These are phyloP conservation scores for Penicillium sp. DNA, from an alignment of 2,329 filamentous ascomycete species.

Conservation along the genomic window DNA sequence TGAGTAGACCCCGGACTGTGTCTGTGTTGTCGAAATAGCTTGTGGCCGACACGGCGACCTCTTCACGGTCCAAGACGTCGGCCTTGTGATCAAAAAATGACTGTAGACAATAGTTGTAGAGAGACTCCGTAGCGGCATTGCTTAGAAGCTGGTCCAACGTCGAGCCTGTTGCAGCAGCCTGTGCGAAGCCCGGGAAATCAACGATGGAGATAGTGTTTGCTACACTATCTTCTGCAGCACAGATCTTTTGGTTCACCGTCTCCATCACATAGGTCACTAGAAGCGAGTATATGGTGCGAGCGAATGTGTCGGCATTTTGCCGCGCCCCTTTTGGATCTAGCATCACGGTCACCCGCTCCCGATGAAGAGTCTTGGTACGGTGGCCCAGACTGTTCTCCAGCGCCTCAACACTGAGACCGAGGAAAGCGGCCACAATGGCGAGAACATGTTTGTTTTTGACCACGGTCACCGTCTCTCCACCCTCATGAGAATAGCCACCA, in stretches of 20 bases:
- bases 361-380: constrained; percentile 93
- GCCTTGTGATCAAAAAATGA: constrained; percentile 95
- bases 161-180: constrained; percentile 75
- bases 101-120: constrained; percentile 90
- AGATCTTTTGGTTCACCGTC: constrained; percentile 81
- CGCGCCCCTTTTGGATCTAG: constrained; percentile 85
- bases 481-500: constrained; percentile 92
- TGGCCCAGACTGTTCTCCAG: constrained; percentile 86
- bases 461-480: constrained; percentile 73
- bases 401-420: constrained; percentile 74
- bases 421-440: constrained; percentile 81
- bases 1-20: constrained; percentile 83
- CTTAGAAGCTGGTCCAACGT: constrained; percentile 86
- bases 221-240: constrained; percentile 78
- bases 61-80: constrained; percentile 87
- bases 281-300: constrained; percentile 86
- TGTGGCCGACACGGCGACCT: constrained; percentile 80
- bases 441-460: constrained; percentile 93
- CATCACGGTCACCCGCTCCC: constrained; percentile 98
- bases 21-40: constrained; percentile 98
- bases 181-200: constrained; percentile 92
- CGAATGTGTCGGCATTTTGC: constrained; percentile 87
- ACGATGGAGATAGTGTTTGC: constrained; percentile 92
- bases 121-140: constrained; percentile 84
- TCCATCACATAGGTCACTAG: constrained; percentile 93